Evolutionary conservation across 2,329 filamentous ascomycete genomes (phyloP).

Genomic region (Clonostachys rhizophaga): DNA sequence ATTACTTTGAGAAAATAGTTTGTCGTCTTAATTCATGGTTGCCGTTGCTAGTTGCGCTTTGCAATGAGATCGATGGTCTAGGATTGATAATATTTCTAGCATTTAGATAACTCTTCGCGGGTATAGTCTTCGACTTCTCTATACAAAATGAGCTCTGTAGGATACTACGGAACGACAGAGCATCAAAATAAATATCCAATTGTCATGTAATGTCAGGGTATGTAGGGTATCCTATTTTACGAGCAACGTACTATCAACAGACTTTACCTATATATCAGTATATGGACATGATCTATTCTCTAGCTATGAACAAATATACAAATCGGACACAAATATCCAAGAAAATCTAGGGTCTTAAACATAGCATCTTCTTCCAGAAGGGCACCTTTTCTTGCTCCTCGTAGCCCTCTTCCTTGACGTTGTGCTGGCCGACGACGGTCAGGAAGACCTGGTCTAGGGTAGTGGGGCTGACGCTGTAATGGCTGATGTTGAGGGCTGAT

Average conservation of each 20-base stretch:
- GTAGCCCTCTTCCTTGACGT: conserved; percentile 70
- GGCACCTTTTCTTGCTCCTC: conserved; percentile 20
- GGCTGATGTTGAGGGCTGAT: conserved; percentile 65
- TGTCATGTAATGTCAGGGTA: no score
- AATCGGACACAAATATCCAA: not conserved
- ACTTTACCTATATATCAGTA: not conserved
- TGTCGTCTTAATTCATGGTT: no score
- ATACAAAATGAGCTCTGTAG: no score
- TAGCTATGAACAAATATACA: not conserved
- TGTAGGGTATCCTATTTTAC: no score
- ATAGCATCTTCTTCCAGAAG: conserved; percentile 6
- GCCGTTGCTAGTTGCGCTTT: no score
- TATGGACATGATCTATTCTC: not conserved
- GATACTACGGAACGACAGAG: no score
- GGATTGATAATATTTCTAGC: no score
- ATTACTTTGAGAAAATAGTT: no score
- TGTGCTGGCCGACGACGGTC: conserved; percentile 74
- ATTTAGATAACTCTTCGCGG: no score
- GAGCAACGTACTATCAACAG: not conserved
- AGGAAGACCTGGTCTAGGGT: conserved; percentile 91
- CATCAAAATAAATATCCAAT: no score
- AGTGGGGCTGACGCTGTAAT: conserved; percentile 83
- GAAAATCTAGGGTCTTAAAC: not conserved
- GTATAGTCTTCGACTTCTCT: no score
- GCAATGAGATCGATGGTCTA: no score